These are phyloP conservation scores for Lachnellula arida DNA, from an alignment of 2,329 filamentous ascomycete species.

Conservation along the genomic window DNA sequence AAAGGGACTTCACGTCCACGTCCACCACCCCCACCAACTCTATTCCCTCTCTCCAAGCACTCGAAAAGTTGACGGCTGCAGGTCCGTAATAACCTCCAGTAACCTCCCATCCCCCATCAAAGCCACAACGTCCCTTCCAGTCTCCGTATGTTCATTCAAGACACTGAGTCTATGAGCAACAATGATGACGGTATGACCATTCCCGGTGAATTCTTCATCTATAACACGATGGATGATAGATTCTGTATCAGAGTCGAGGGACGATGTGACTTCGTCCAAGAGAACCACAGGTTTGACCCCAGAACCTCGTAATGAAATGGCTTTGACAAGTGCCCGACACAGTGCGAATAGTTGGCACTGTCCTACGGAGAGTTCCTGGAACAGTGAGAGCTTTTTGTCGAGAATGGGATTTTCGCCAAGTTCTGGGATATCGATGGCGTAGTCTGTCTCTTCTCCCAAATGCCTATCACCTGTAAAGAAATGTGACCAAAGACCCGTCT, in stretches of 20 bases:
- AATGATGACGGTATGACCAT: constrained; percentile 32
- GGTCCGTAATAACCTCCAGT: neutral
- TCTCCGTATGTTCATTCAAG: constrained; percentile 21
- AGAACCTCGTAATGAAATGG: neutral
- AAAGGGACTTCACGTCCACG: no score
- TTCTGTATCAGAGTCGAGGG: constrained; percentile 34
- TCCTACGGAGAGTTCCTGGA: constrained; percentile 35
- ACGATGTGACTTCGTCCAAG: constrained; percentile 41
- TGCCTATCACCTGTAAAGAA: neutral
- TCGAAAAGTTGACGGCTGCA: constrained; percentile 38
- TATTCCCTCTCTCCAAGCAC: no score
- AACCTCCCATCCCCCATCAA: constrained; percentile 26
- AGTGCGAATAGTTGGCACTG: constrained; percentile 46
- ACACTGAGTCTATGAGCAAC: constrained; percentile 34
- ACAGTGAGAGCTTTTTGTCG: constrained; percentile 23
- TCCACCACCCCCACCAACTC: no score
- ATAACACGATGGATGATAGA: constrained; percentile 31
- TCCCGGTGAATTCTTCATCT: constrained; percentile 28
- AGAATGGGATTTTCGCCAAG: constrained; percentile 21
- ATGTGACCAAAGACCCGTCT: constrained; percentile 8
- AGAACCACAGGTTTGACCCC: constrained; percentile 34
- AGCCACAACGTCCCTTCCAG: constrained; percentile 27
- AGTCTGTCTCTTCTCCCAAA: neutral
- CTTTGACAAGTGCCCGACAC: constrained; percentile 40
- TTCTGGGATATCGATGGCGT: neutral